These are phyloP conservation scores for Gossypium australe DNA, from an alignment of 345 rosid species.

Conservation along the genomic window DNA sequence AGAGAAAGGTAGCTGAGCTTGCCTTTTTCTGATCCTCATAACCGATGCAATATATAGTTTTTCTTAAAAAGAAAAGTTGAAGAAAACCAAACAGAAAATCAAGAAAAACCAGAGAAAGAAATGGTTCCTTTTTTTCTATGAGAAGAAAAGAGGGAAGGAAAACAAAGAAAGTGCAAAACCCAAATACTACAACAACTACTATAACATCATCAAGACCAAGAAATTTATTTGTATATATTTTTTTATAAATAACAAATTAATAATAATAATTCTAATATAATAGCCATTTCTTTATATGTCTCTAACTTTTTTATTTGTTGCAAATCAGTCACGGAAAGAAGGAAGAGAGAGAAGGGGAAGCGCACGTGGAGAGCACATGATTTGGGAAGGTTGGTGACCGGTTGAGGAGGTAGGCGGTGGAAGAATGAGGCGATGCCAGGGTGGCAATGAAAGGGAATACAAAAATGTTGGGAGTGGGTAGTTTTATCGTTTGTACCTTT, in stretches of 20 bases:
- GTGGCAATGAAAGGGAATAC: slow-evolving; percentile 31
- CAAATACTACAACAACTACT: slow-evolving; percentile 10
- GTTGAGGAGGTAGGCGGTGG: slow-evolving; percentile 37
- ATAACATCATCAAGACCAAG: slow-evolving; percentile 4
- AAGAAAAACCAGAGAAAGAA: not conserved
- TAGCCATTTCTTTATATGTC: slow-evolving; percentile 27
- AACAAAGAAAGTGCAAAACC: slow-evolving; percentile 27
- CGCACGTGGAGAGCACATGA: slow-evolving; percentile 18
- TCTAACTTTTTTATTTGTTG: slow-evolving; percentile 50
- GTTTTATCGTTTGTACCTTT: slow-evolving; percentile 34
- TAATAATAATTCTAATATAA: slow-evolving; percentile 3
- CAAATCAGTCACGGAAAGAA: slow-evolving; percentile 37
- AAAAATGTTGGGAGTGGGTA: slow-evolving; percentile 40
- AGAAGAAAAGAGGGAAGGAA: not conserved
- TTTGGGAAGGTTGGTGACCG: not conserved
- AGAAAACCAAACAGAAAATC: not conserved
- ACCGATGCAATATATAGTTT: slow-evolving; percentile 24
- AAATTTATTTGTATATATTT: not conserved
- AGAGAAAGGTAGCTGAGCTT: slow-evolving; percentile 63
- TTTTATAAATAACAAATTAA: not conserved
- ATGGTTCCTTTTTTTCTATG: not conserved
- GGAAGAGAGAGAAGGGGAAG: slow-evolving; percentile 15
- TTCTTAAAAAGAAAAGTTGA: not conserved
- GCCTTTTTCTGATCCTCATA: slow-evolving; percentile 93
- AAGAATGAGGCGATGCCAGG: slow-evolving; percentile 45